These are phyloP conservation scores for Chenopodium berlandieri DNA, from an alignment of 148 eudicot genomes.

Conservation along the genomic window DNA sequence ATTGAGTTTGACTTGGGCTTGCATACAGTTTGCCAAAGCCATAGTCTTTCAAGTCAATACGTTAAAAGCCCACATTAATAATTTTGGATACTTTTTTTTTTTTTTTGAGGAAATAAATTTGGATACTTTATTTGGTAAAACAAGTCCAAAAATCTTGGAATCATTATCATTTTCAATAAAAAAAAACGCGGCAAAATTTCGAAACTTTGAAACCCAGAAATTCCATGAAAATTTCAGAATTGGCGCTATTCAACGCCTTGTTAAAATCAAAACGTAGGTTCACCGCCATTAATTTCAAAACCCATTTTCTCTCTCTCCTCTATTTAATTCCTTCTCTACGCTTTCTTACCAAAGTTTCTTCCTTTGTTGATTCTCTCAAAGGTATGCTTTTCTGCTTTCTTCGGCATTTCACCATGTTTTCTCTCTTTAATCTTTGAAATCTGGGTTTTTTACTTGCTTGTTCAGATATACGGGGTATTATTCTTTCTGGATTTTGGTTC, in stretches of 20 bases:
- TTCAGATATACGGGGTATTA: too few species aligned
- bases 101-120: too few species aligned
- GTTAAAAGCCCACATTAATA: too few species aligned
- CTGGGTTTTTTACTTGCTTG: neutral
- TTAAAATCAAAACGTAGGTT: neutral
- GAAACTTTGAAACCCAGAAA: neutral
- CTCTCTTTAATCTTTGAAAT: neutral
- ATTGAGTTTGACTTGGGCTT: too few species aligned
- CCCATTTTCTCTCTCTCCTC: neutral
- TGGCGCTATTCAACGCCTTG: neutral
- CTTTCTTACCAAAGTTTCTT: neutral
- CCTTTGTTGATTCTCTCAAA: neutral
- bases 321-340: neutral
- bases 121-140: too few species aligned
- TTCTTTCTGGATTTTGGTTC: slow-evolving; percentile 7
- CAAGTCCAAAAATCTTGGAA: neutral
- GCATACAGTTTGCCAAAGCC: too few species aligned
- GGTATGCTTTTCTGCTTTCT: neutral
- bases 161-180: neutral
- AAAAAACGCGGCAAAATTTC: neutral
- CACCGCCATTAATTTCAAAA: slow-evolving; percentile 25
- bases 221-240: neutral
- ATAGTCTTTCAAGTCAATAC: too few species aligned
- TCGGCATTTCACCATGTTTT: neutral
- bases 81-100: too few species aligned